Conservation (phyloP, 441 rosid genomes). For the Erodium moschatum region DNA sequence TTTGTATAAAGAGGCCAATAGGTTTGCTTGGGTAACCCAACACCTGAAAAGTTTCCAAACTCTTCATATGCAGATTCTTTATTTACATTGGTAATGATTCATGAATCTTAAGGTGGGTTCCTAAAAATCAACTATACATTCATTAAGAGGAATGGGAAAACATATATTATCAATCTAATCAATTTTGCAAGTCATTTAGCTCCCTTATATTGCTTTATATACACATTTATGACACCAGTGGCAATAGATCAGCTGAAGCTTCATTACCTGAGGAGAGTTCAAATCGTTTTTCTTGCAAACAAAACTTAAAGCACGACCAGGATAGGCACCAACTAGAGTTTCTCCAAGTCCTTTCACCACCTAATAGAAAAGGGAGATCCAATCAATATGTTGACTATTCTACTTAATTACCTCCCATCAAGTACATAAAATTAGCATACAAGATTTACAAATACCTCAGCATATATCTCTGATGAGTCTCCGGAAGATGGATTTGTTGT, state of each 20-base stretch:
- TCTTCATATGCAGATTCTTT: constrained; percentile 15
- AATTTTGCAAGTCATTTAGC: background rate
- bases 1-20: constrained; percentile 76
- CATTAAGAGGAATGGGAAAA: background rate
- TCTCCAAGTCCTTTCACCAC: constrained; percentile 96
- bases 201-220: background rate
- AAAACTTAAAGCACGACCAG: constrained; percentile 93
- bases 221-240: background rate
- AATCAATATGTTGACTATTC: background rate
- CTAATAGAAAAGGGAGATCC: constrained; percentile 29
- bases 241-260: constrained; percentile 5
- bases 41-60: constrained; percentile 37
- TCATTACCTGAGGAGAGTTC: constrained; percentile 65
- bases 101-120: background rate
- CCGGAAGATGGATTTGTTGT: constrained; percentile 94
- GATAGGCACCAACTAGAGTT: constrained; percentile 96
- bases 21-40: constrained; percentile 95
- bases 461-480: too few species aligned
- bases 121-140: background rate
- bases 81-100: too few species aligned
- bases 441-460: too few species aligned
- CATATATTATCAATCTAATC: background rate
- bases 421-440: constrained; percentile 60
- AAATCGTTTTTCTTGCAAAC: constrained; percentile 65
- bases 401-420: background rate